These are phyloP conservation scores for Dothiorella sarmentorum DNA, from an alignment of 2,329 filamentous ascomycete species.

Conservation along the genomic window DNA sequence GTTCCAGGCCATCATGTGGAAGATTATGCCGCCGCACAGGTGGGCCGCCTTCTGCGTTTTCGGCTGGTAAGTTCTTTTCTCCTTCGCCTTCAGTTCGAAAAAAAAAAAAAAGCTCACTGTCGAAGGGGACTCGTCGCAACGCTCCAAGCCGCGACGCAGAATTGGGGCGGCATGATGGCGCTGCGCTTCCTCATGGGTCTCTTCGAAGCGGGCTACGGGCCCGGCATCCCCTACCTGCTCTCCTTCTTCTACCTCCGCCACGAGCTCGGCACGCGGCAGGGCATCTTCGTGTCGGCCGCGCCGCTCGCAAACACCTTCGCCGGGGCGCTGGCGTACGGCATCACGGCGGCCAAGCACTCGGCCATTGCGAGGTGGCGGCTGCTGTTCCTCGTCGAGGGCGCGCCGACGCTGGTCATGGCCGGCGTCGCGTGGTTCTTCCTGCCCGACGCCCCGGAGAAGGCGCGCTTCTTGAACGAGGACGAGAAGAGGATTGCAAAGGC, in stretches of 20 bases:
- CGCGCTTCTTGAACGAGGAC: slow-evolving; percentile 41
- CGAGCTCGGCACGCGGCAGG: slow-evolving; percentile 55
- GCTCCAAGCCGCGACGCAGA: slow-evolving; percentile 30
- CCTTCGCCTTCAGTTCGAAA: not conserved
- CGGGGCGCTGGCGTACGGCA: slow-evolving; percentile 54
- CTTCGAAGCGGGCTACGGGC: slow-evolving; percentile 44
- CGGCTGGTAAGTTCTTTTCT: slow-evolving; percentile 28
- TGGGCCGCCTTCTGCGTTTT: slow-evolving; percentile 37
- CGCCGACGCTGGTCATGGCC: slow-evolving; percentile 43
- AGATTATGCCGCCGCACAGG: slow-evolving; percentile 34
- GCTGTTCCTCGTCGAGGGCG: slow-evolving; percentile 48
- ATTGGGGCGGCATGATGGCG: slow-evolving; percentile 34
- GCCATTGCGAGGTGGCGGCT: slow-evolving; percentile 61
- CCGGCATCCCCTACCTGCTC: slow-evolving; percentile 49
- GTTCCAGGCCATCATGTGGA: slow-evolving; percentile 37
- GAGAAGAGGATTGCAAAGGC: slow-evolving; percentile 36
- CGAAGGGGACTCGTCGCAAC: slow-evolving; percentile 29
- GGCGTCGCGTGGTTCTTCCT: slow-evolving; percentile 42
- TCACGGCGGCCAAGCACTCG: slow-evolving; percentile 41
- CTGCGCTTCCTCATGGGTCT: slow-evolving; percentile 36
- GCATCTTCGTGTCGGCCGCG: slow-evolving; percentile 52
- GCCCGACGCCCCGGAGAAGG: slow-evolving; percentile 44
- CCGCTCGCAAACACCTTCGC: slow-evolving; percentile 79
- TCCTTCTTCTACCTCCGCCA: slow-evolving; percentile 59
- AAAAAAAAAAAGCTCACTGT: not conserved